Evolutionary conservation across 345 rosid species (phyloP).

Genomic region (Physaria fendleri): DNA sequence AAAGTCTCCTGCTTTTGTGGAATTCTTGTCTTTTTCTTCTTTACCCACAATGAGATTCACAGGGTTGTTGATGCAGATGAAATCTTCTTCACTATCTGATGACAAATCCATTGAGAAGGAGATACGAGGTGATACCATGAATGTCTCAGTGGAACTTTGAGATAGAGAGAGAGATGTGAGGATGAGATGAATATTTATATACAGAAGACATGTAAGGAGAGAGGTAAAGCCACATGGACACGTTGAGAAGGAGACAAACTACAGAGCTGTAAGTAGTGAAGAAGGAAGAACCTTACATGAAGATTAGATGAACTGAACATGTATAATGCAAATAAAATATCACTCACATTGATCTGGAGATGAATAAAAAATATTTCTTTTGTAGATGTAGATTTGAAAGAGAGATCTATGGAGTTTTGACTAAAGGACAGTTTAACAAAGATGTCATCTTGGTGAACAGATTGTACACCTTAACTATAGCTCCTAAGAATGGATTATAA

Average conservation of each 20-base stretch:
- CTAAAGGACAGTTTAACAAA: no score
- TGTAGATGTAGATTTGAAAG: slow-evolving; percentile 16
- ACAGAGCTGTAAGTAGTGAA: slow-evolving; percentile 25
- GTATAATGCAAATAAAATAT: neutral
- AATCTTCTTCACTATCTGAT: slow-evolving; percentile 32
- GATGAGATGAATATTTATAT: slow-evolving; percentile 3
- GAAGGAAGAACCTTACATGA: slow-evolving; percentile 17
- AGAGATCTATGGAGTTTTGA: slow-evolving; percentile 9
- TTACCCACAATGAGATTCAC: slow-evolving; percentile 10
- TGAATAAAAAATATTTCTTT: slow-evolving; percentile 4
- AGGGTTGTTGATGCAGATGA: slow-evolving; percentile 72
- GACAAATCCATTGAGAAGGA: slow-evolving; percentile 82
- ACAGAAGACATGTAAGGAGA: neutral
- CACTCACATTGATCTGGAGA: slow-evolving; percentile 5
- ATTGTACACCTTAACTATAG: neutral
- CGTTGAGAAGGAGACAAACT: slow-evolving; percentile 31
- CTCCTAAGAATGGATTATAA: neutral
- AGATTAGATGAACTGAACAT: no score
- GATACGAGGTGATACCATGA: slow-evolving; percentile 46
- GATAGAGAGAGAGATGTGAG: slow-evolving; percentile 18
- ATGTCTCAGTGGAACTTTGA: no score
- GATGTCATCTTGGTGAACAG: no score
- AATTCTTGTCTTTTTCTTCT: slow-evolving; percentile 26
- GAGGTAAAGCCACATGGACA: slow-evolving; percentile 28
- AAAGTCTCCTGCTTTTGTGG: slow-evolving; percentile 51